Conservation (phyloP, 2,329 filamentous ascomycete species). For the Volutella citrinella region DNA sequence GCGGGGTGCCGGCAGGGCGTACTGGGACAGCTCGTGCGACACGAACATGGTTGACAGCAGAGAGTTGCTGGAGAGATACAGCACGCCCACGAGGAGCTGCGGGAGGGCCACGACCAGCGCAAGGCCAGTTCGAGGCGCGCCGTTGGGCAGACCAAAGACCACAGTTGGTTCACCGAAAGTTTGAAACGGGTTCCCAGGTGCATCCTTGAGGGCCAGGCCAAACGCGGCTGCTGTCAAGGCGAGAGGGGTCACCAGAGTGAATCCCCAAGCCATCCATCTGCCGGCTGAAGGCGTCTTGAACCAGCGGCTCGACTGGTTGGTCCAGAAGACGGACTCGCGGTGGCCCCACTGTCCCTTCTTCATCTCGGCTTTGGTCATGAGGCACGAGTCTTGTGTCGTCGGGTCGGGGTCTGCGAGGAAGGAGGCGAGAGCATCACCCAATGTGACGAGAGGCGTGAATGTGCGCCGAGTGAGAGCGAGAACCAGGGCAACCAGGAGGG, state of each 20-base stretch:
- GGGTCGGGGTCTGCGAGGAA: slow-evolving; percentile 46
- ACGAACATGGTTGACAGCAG: slow-evolving; percentile 47
- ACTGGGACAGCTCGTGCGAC: slow-evolving; percentile 48
- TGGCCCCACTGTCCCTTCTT: slow-evolving; percentile 40
- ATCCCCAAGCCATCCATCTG: slow-evolving; percentile 40
- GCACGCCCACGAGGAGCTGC: slow-evolving; percentile 44
- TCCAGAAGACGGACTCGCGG: slow-evolving; percentile 42
- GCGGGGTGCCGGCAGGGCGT: slow-evolving; percentile 28
- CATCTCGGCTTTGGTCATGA: slow-evolving; percentile 47
- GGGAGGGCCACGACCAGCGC: slow-evolving; percentile 44
- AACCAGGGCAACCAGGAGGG: slow-evolving; percentile 40
- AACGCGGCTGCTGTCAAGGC: slow-evolving; percentile 39
- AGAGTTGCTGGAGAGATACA: slow-evolving; percentile 47
- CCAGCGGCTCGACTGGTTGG: slow-evolving; percentile 41
- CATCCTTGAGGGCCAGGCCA: slow-evolving; percentile 31
- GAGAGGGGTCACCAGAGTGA: slow-evolving; percentile 37
- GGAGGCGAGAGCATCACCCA: slow-evolving; percentile 50
- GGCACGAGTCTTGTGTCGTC: slow-evolving; percentile 40
- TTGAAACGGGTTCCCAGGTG: slow-evolving; percentile 28
- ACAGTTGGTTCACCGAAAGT: slow-evolving; percentile 37
- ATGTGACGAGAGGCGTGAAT: slow-evolving; percentile 44
- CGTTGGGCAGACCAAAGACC: slow-evolving; percentile 29
- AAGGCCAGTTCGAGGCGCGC: slow-evolving; percentile 24
- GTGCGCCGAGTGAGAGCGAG: slow-evolving; percentile 30
- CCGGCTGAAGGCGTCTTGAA: slow-evolving; percentile 38